These are phyloP conservation scores for Boletus vinaceobasis DNA, from an alignment of 768 basidiomycete genomes.

Conservation along the genomic window DNA sequence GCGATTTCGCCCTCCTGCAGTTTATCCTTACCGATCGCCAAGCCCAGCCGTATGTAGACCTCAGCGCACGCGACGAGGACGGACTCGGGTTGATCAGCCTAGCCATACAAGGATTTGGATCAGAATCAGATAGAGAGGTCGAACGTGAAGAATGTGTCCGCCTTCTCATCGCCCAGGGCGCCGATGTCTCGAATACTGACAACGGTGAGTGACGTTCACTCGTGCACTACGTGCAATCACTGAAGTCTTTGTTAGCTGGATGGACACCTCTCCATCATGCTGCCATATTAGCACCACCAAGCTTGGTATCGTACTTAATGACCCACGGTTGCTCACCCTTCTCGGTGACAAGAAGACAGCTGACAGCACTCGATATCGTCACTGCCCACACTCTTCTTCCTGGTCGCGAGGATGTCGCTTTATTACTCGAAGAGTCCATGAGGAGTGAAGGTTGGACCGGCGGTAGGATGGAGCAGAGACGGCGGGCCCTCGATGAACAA, in stretches of 20 bases:
- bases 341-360: slow-evolving; percentile 67
- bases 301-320: slow-evolving; percentile 87
- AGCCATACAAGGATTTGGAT: slow-evolving; percentile 77
- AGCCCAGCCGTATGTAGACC: slow-evolving; percentile 64
- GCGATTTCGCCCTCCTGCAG: slow-evolving; percentile 67
- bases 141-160: slow-evolving; percentile 91
- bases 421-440: slow-evolving; percentile 90
- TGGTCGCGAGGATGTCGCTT: slow-evolving; percentile 78
- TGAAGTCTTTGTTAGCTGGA: slow-evolving; percentile 53
- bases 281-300: slow-evolving; percentile 82
- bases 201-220: slow-evolving; percentile 44
- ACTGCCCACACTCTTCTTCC: slow-evolving; percentile 78
- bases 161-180: slow-evolving; percentile 73
- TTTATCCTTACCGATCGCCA: slow-evolving; percentile 68
- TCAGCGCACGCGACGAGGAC: slow-evolving; percentile 76
- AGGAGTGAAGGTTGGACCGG: slow-evolving; percentile 79
- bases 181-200: slow-evolving; percentile 58
- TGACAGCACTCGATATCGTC: slow-evolving; percentile 88
- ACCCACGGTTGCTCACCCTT: slow-evolving; percentile 89
- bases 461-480: slow-evolving; percentile 68
- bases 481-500: slow-evolving; percentile 56
- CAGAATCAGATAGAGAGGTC: slow-evolving; percentile 76
- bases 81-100: slow-evolving; percentile 77
- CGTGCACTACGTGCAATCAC: not conserved
- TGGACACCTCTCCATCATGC: slow-evolving; percentile 97